Base-by-base conservation (phyloP, 495 filamentous ascomycete genomes). In the Peziza echinospora region DNA sequence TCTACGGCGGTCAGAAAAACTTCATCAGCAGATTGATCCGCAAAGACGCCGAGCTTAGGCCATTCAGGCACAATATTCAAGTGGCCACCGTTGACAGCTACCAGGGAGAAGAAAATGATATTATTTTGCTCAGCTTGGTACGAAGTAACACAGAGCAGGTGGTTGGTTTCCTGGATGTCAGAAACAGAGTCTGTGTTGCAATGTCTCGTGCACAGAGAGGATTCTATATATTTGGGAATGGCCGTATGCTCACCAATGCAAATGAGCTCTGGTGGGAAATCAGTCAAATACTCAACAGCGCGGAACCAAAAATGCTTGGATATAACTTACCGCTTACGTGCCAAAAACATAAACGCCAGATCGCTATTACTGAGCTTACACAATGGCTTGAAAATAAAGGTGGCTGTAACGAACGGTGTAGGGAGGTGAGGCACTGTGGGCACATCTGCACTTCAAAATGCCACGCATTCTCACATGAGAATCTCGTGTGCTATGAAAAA, bases 61-160 rank as follows among this genome's bases (percentile, higher is more conserved):
- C 62, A 5, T 37, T 37, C 30, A 17, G 13, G 19, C 45, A 52
- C 0, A 57, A 60, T 26, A 69, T 80, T 53, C 84, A 82, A 21
- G 75, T 94, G 1, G 70, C 67, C 30, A 94, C 89, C 0, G 82
- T 96, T 0, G 89, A 96, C 55, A 85, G 82, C 0, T 94, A 87
- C 59, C 89, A 96, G 57, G 87, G 87, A 23, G 84, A 94, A 57
- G 85, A 96, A 53, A 94, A 94, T 53, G 82, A 84, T 17, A 66
- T 94, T 26, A 64, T 94, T 16, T 53, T 96, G 4, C 66, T 94
- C 1, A 93, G 86, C 0, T 64, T 94, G 0, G 87, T 93, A 9
- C 69, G 89, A 41, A 86, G 78, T 54, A 81, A 77, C 49, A 26
- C 47, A 10, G 39, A 62, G 11, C 19, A 41, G 43, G 48, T 26